Conservation (phyloP, 108 stramenopile species). For the Fragilariopsis cylindrus region DNA sequence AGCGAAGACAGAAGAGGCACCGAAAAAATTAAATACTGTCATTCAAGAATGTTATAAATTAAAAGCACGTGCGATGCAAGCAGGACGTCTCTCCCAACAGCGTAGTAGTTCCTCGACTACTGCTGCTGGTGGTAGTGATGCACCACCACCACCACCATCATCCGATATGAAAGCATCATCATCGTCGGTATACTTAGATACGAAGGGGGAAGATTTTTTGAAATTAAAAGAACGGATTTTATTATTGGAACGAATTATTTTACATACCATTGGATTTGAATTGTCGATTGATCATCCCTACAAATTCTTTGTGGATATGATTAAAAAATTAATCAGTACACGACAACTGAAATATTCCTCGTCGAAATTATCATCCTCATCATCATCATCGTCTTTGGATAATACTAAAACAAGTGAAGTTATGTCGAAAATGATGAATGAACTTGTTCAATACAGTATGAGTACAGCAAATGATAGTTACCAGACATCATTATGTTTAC, state of each 20-base stretch:
- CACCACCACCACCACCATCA: constrained; percentile 19
- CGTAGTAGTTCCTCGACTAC: constrained; percentile 1
- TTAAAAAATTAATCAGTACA: constrained; percentile 51
- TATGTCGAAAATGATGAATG: constrained; percentile 59
- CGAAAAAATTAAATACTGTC: constrained; percentile 75
- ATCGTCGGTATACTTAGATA: constrained; percentile 36
- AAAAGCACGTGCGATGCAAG: constrained; percentile 55
- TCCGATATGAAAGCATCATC: background rate
- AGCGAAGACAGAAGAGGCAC: constrained; percentile 88
- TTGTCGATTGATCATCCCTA: constrained; percentile 84
- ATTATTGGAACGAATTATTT: constrained; percentile 81
- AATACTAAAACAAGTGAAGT: constrained; percentile 18
- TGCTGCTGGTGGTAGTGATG: background rate
- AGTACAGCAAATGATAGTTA: constrained; percentile 85
- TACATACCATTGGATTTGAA: constrained; percentile 90
- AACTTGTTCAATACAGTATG: constrained; percentile 81
- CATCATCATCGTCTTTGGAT: background rate
- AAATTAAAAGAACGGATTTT: constrained; percentile 83
- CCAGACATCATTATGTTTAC: constrained; percentile 80
- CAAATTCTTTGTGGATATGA: constrained; percentile 75
- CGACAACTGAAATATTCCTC: constrained; percentile 56
- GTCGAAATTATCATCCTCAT: too few species aligned
- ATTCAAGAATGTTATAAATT: constrained; percentile 72
- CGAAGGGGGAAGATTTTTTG: constrained; percentile 72
- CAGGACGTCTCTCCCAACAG: constrained; percentile 40